These are phyloP conservation scores for Hypsizygus marmoreus DNA, from an alignment of 768 basidiomycete genomes.

Conservation along the genomic window DNA sequence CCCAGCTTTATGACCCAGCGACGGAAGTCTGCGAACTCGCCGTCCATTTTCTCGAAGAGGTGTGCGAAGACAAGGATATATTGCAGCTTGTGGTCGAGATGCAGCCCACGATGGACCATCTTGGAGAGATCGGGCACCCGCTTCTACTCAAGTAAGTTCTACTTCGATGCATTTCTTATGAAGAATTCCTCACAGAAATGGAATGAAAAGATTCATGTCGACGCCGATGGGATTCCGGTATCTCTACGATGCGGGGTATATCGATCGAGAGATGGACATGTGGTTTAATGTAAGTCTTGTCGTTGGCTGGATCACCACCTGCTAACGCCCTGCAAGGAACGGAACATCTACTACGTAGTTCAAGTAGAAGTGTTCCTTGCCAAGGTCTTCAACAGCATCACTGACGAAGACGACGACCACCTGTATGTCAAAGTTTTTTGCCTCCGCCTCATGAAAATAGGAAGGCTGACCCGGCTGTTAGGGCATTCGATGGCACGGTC, in stretches of 20 bases:
- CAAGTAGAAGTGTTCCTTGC: conserved; percentile 92
- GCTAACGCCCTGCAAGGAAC: conserved; percentile 59
- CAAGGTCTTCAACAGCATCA: conserved; percentile 64
- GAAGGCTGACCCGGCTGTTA: conserved; percentile 24
- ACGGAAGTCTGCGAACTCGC: conserved; percentile 90
- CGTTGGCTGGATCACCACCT: neutral
- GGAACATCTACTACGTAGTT: conserved; percentile 91
- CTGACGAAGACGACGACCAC: conserved; percentile 69
- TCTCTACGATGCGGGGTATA: conserved; percentile 88
- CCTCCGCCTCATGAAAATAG: neutral
- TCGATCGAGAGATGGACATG: conserved; percentile 91
- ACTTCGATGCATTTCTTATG: neutral
- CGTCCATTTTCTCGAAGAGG: conserved; percentile 86
- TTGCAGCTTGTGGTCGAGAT: conserved; percentile 91
- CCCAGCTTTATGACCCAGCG: conserved; percentile 93
- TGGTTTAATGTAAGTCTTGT: conserved; percentile 83
- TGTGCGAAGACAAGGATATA: conserved; percentile 81
- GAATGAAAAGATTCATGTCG: conserved; percentile 85
- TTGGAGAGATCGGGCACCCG: conserved; percentile 90
- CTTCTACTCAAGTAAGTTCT: conserved; percentile 77
- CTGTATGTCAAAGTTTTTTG: conserved; percentile 37
- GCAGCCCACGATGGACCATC: conserved; percentile 93
- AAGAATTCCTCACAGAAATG: neutral
- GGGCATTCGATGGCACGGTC: conserved; percentile 83
- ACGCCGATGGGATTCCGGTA: conserved; percentile 92